phyloP scores from a whole-genome alignment of 1,284 basidiomycete genomes.

The Tetrapyrgos nigripes region DNA sequence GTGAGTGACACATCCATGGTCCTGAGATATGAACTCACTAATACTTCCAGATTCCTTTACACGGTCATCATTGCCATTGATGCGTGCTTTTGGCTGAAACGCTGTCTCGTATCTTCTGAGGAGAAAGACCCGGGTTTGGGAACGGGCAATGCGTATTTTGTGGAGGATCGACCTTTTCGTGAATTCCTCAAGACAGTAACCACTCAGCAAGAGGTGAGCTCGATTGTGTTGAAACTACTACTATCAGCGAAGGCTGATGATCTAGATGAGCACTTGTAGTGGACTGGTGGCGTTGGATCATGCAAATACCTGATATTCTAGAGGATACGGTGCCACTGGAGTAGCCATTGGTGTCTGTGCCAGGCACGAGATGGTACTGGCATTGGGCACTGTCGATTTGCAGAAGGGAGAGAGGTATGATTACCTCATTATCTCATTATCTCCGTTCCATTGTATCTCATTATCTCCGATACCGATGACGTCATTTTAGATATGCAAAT shows the following conservation, averaged over 20 bases:
- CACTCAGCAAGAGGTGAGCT: constrained; percentile 14
- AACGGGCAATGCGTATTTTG: constrained; percentile 14
- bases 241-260: background rate
- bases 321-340: constrained; percentile 16
- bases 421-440: background rate
- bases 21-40: background rate
- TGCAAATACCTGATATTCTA: background rate
- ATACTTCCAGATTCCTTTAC: constrained; percentile 18
- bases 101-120: constrained; percentile 6
- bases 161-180: constrained; percentile 8
- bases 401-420: background rate
- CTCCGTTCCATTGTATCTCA: background rate
- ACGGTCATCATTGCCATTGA: constrained; percentile 11
- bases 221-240: background rate
- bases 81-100: constrained; percentile 18
- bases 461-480: background rate
- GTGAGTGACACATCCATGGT: constrained; percentile 9
- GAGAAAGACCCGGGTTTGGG: constrained; percentile 16
- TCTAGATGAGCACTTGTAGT: constrained; percentile 6
- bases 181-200: background rate
- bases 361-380: background rate
- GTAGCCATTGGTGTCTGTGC: background rate
- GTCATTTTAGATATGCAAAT: constrained; percentile 10
- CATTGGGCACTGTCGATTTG: background rate
- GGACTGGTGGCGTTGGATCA: constrained; percentile 9